These are phyloP conservation scores for Phytopythium helicoides DNA, from an alignment of 352 stramenopile genomes.

Conservation along the genomic window DNA sequence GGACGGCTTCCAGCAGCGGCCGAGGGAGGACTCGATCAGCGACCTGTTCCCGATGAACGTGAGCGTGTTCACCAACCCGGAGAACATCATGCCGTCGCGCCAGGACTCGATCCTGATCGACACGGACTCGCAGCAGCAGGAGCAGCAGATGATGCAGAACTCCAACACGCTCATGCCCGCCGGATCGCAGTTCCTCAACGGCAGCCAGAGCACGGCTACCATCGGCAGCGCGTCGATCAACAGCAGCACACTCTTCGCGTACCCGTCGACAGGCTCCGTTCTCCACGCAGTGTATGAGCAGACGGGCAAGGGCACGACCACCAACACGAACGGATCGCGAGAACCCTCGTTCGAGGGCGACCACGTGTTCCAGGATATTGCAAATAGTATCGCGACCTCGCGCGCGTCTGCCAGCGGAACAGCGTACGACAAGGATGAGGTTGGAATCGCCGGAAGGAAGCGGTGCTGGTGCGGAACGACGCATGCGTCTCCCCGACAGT, in stretches of 20 bases:
- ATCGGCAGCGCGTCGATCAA: slow-evolving; percentile 2
- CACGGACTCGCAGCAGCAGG: slow-evolving; percentile 53
- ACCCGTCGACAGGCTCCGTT: slow-evolving; percentile 11
- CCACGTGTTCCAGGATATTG: slow-evolving; percentile 24
- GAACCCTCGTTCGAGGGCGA: slow-evolving; percentile 26
- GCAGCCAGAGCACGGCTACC: slow-evolving; percentile 1
- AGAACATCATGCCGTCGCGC: slow-evolving; percentile 71
- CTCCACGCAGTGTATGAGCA: slow-evolving; percentile 31
- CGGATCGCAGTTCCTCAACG: slow-evolving; percentile 4
- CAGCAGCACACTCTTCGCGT: not conserved
- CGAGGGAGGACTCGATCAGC: slow-evolving; percentile 46
- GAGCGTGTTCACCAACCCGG: slow-evolving; percentile 66
- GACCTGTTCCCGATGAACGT: slow-evolving; percentile 67
- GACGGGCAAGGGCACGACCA: slow-evolving; percentile 12
- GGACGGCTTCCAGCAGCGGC: slow-evolving; percentile 2
- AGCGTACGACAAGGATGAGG: slow-evolving; percentile 6
- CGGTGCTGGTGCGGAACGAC: not conserved
- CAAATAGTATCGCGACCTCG: slow-evolving; percentile 16
- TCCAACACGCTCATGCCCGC: slow-evolving; percentile 2
- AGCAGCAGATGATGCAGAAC: slow-evolving; percentile 14
- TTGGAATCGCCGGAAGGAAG: slow-evolving; percentile 5
- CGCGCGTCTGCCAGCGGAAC: slow-evolving; percentile 11
- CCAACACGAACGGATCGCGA: slow-evolving; percentile 14
- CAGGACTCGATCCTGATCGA: slow-evolving; percentile 79
- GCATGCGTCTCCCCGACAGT: slow-evolving; percentile 18